Evolutionary conservation across 2,329 filamentous ascomycete genomes (phyloP).

Genomic region (Arachnomyces sp.): DNA sequence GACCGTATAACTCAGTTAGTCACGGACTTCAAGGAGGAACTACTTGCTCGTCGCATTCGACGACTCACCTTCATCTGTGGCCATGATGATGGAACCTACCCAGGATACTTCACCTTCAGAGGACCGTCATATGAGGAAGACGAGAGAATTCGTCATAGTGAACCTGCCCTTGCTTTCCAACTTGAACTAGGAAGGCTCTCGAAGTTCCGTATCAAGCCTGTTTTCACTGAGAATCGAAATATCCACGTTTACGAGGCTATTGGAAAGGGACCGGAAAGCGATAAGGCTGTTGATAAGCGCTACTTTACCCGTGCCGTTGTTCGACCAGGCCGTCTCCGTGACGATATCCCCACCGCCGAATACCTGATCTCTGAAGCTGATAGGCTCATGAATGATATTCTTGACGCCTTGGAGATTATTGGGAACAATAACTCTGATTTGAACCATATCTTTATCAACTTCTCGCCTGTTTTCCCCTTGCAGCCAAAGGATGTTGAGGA

Average conservation of each 20-base stretch:
- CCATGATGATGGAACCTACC: constrained; percentile 87
- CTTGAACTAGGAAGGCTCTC: constrained; percentile 87
- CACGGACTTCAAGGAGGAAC: constrained; percentile 72
- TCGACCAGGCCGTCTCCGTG: constrained; percentile 83
- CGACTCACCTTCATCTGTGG: constrained; percentile 95
- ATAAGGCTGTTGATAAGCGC: constrained; percentile 64
- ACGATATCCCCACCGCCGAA: constrained; percentile 97
- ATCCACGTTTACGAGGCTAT: constrained; percentile 98
- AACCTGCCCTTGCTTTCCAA: constrained; percentile 96
- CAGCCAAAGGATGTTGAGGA: constrained; percentile 84
- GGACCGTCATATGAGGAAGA: constrained; percentile 85
- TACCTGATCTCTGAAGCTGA: constrained; percentile 97
- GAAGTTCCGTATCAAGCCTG: constrained; percentile 96
- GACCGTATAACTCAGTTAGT: constrained; percentile 68
- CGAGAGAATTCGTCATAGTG: constrained; percentile 90
- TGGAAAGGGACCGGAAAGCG: constrained; percentile 88
- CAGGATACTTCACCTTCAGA: constrained; percentile 97
- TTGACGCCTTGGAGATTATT: constrained; percentile 95
- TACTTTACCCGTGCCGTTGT: constrained; percentile 98
- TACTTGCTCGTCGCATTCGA: constrained; percentile 72
- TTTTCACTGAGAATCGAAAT: constrained; percentile 98
- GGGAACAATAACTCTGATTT: constrained; percentile 98
- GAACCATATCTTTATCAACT: constrained; percentile 99
- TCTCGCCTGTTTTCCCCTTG: constrained; percentile 91
- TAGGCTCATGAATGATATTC: constrained; percentile 92